Base-by-base conservation (phyloP, 1,139 yeast species). In the Sugiyamaella xylanicola region DNA sequence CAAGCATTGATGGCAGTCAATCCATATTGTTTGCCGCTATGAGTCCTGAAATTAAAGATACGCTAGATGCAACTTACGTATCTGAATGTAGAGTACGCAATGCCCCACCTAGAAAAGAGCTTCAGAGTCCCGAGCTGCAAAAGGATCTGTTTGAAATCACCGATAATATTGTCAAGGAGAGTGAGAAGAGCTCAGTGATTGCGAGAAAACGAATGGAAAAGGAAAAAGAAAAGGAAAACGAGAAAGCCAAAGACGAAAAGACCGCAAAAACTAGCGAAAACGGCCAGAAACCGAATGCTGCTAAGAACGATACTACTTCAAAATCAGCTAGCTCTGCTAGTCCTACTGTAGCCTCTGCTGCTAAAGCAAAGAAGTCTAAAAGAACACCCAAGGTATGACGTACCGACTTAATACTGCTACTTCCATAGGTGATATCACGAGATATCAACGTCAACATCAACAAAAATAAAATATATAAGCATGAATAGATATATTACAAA, bases 1-100 rank as follows among this genome's bases (percentile, higher is more conserved):
- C 87, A 42, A 80, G 89, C 8, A 70, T 71, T 37, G 85, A 85
- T 60, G 99, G 98, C 3, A 86, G 91, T 45, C 97, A 93, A 72
- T 82, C 90, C 27, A 68, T 87, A 36, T 67, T 89, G 51, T 86
- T 80, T 73, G 89, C 91, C 0, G 68, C 87, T 51, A 81, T 79
- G 78, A 81, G 87, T 2, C 97, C 97, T 0, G 82, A 86, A 20
- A 75, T 90, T 37, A 77, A 77, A 36, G 77, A 77, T 25, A 74
- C 77, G 50, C 75, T 75, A 13, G 95, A 93, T 4, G 95, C 91
- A 0, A 76, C 81, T 55, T 80, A 86, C 64, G 75, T 90, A 51
- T 85, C 87, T 46, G 93, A 92, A 65, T 88, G 97, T 71, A 73
- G 77, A 19, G 72, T 85, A 9, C 77, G 86, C 8, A 39, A 71